These are phyloP conservation scores for Blastocystis sp. DNA, from an alignment of 352 stramenopile genomes.

Conservation along the genomic window DNA sequence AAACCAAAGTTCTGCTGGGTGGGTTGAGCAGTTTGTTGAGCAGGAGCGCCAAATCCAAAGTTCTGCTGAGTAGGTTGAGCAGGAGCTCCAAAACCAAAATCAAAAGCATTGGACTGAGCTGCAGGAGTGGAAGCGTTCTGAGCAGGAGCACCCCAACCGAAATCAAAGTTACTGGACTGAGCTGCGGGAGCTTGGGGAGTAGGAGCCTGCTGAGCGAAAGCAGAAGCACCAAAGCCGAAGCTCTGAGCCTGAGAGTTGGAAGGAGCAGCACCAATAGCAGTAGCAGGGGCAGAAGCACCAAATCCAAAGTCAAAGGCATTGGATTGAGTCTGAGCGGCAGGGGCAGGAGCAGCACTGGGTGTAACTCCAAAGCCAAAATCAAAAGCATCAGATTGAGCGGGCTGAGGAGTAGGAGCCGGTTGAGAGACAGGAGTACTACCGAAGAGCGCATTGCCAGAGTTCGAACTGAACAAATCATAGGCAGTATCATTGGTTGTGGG, in stretches of 20 bases:
- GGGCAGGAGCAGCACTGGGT: neutral
- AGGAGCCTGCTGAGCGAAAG: conserved; percentile 34
- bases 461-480: conserved; percentile 62
- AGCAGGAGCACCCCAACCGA: conserved; percentile 23
- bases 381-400: conserved; percentile 7
- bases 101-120: neutral
- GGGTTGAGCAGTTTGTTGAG: conserved; percentile 3
- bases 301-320: conserved; percentile 47
- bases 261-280: too few species aligned
- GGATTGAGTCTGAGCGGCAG: conserved; percentile 9
- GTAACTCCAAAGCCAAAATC: conserved; percentile 40
- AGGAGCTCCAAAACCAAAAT: conserved; percentile 40
- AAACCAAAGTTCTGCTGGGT: conserved; percentile 47
- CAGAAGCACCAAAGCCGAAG: conserved; percentile 50
- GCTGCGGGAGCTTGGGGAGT: neutral
- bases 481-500: conserved; percentile 22
- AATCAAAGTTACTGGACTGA: neutral
- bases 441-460: conserved; percentile 3
- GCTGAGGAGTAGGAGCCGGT: neutral
- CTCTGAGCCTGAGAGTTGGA: conserved; percentile 36
- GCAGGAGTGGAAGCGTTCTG: neutral
- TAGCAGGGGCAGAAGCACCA: conserved; percentile 29
- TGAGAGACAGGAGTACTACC: neutral
- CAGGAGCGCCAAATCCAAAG: conserved; percentile 59
- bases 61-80: neutral